Conservation (phyloP, 2,329 filamentous ascomycete genomes). For the Colletotrichum cordylinicola region DNA sequence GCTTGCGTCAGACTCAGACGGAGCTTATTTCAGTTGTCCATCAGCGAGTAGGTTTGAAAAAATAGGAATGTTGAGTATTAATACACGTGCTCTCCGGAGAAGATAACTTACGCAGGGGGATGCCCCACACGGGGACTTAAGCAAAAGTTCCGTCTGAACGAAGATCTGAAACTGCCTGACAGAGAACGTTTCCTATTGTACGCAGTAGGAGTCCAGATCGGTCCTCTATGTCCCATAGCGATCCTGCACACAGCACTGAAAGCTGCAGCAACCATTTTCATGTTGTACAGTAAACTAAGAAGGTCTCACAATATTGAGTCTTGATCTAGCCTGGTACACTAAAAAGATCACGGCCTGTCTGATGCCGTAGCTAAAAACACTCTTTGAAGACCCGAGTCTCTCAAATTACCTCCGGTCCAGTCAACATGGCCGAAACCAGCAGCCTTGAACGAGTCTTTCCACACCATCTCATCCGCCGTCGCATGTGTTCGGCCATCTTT, state of each 20-base stretch:
- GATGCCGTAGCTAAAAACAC: slow-evolving; percentile 2
- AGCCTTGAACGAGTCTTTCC: neutral
- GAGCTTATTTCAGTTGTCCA: neutral
- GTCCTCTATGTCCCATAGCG: neutral
- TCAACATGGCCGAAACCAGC: slow-evolving; percentile 25
- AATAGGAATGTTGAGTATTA: rapidly evolving
- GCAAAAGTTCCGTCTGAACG: neutral
- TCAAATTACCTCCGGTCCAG: slow-evolving; percentile 23
- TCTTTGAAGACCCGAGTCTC: neutral
- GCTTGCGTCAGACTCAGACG: neutral
- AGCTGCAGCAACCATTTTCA: neutral
- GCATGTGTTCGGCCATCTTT: slow-evolving; percentile 31
- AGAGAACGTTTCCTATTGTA: neutral
- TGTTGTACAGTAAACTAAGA: neutral
- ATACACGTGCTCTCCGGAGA: neutral
- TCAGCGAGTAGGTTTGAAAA: neutral
- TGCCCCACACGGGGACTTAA: neutral
- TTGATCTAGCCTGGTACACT: neutral
- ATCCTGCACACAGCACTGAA: neutral
- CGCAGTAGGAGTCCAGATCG: neutral
- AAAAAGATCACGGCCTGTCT: neutral
- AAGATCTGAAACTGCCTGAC: neutral
- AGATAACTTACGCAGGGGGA: neutral
- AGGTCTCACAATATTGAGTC: neutral
- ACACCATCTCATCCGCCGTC: neutral